Percentiles rank a stretch among this genome's conserved stretches.
Evolutionary conservation across 1,284 basidiomycete genomes (phyloP).

Genomic region (Mycena sp.): DNA sequence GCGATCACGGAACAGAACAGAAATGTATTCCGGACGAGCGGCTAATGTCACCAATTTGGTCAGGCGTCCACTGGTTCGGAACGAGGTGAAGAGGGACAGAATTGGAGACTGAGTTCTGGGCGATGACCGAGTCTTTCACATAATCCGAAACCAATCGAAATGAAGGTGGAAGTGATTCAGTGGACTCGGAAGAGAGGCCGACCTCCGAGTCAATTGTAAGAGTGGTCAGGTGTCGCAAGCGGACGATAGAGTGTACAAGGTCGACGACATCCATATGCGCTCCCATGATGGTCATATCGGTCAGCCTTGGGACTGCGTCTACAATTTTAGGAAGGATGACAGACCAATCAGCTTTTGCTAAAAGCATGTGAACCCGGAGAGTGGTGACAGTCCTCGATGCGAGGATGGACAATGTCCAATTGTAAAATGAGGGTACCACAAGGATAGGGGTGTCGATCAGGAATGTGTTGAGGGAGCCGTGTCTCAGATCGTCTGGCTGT

Average conservation of each 20-base stretch:
- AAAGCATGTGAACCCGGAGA: constrained; percentile 13
- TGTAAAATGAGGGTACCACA: constrained; percentile 6
- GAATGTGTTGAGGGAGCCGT: neutral
- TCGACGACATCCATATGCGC: neutral
- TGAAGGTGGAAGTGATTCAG: neutral
- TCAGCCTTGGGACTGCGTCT: neutral
- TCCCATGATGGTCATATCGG: constrained; percentile 9
- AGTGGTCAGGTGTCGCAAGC: neutral
- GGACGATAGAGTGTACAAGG: neutral
- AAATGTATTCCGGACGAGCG: constrained; percentile 1
- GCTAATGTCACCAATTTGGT: neutral
- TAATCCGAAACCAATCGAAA: too few species aligned
- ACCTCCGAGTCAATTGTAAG: constrained; percentile 6
- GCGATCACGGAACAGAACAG: neutral
- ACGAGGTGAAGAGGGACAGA: neutral
- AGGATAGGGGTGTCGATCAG: constrained; percentile 15
- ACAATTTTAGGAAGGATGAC: constrained; percentile 10
- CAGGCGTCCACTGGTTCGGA: neutral
- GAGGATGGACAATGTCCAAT: constrained; percentile 3
- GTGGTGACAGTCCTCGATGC: neutral
- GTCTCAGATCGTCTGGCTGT: neutral
- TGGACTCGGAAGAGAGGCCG: neutral
- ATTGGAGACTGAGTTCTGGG: too few species aligned
- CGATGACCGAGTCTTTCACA: too few species aligned
- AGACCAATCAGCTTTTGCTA: constrained; percentile 7